Percentiles rank a stretch among this genome's conserved stretches.
Evolutionary conservation across 108 stramenopile genomes (phyloP).

Genomic region (Bacterosira constricta): DNA sequence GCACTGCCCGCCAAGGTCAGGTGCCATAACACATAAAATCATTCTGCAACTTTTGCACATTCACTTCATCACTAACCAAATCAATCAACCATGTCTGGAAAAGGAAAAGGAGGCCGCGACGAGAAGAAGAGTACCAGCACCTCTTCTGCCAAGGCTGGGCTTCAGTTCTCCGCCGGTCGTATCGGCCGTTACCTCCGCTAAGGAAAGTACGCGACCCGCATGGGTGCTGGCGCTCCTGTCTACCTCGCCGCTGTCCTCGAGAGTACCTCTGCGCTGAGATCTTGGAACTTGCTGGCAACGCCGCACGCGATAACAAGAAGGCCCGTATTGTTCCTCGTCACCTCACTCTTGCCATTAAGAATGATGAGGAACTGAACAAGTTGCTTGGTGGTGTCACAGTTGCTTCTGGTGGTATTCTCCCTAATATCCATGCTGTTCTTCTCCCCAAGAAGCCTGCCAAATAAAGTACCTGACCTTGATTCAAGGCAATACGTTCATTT

Average conservation of each 20-base stretch:
- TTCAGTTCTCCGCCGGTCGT: conserved; percentile 87
- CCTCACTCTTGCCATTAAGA: conserved; percentile 87
- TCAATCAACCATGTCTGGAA: conserved; percentile 36
- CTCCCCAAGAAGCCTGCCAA: too few relatives aligned
- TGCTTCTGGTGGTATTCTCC: conserved; percentile 81
- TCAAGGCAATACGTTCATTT: too few relatives aligned
- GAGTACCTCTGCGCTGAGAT: conserved; percentile 94
- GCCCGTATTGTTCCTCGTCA: conserved; percentile 86
- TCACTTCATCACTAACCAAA: neutral
- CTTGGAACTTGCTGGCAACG: conserved; percentile 89
- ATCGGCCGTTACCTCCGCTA: conserved; percentile 82
- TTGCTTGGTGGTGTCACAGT: conserved; percentile 87
- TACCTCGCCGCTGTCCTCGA: too few relatives aligned
- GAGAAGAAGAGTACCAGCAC: conserved; percentile 55
- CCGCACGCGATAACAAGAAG: conserved; percentile 93
- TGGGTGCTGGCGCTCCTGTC: conserved; percentile 79
- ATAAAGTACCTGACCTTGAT: too few relatives aligned
- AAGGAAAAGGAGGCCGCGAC: conserved; percentile 84
- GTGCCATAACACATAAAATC: too few relatives aligned
- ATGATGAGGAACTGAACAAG: conserved; percentile 90
- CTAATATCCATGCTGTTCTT: too few relatives aligned
- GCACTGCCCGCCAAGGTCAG: too few relatives aligned
- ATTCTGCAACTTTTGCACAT: neutral
- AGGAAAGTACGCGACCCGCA: conserved; percentile 77
- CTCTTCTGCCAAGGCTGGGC: conserved; percentile 78